Conservation (phyloP, 202 grass and related monocot genomes). For the Saccharum hybrid region DNA sequence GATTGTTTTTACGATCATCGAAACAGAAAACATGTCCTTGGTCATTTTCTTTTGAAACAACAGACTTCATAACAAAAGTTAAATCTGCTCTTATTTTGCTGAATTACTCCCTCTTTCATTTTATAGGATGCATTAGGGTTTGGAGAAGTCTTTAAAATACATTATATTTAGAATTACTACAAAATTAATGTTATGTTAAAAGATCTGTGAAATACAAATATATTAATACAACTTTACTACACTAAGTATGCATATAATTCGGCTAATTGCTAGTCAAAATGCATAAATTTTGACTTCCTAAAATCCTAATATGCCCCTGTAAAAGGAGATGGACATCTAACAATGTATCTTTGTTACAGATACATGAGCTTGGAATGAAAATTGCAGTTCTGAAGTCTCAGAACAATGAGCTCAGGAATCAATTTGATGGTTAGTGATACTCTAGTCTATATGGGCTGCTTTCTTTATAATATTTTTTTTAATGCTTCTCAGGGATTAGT, state of each 20-base stretch:
- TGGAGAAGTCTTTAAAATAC: not conserved
- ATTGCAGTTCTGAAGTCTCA: slow-evolving; percentile 91
- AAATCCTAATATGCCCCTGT: not conserved
- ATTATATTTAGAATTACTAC: not conserved
- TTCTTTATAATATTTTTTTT: slow-evolving; percentile 21
- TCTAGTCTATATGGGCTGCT: slow-evolving; percentile 1
- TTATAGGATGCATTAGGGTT: not conserved
- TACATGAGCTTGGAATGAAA: slow-evolving; percentile 99
- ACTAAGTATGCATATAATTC: not conserved
- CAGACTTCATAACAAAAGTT: not conserved
- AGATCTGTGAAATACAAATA: not conserved
- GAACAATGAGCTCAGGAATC: slow-evolving; percentile 87
- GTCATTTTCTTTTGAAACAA: slow-evolving; percentile 6
- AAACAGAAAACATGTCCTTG: not conserved
- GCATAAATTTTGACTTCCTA: not conserved
- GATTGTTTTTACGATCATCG: not conserved
- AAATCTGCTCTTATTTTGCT: not conserved
- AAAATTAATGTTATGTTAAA: not conserved
- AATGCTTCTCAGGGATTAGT: slow-evolving; percentile 7
- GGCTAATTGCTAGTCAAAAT: not conserved
- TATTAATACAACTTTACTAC: not conserved
- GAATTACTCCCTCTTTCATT: not conserved
- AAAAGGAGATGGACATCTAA: not conserved
- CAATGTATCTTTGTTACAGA: slow-evolving; percentile 51
- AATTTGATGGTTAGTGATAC: slow-evolving; percentile 77